These are phyloP conservation scores for Epichloe sp. DNA, from an alignment of 2,329 filamentous ascomycete species.

Conservation along the genomic window DNA sequence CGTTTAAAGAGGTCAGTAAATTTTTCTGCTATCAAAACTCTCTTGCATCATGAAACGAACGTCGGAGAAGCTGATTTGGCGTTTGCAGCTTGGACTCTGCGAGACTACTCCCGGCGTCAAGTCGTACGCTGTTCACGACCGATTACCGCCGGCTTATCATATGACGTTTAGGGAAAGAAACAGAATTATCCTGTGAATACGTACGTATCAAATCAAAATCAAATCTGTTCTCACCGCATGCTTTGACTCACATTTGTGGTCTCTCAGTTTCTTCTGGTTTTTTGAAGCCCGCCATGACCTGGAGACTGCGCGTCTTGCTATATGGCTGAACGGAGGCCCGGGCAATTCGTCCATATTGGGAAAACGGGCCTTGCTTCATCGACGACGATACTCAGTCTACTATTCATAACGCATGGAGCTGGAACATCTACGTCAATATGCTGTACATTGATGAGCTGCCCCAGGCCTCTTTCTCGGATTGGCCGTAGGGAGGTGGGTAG, in stretches of 20 bases:
- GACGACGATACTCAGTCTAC: slow-evolving; percentile 37
- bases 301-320: too few species aligned
- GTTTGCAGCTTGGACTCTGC: slow-evolving; percentile 37
- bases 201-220: too few species aligned
- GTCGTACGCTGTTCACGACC: too few species aligned
- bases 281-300: too few species aligned
- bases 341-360: slow-evolving; percentile 49
- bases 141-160: too few species aligned
- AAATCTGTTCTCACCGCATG: too few species aligned
- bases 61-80: slow-evolving; percentile 7
- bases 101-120: slow-evolving; percentile 28
- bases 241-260: too few species aligned
- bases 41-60: not conserved
- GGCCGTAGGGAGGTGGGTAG: too few species aligned
- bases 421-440: slow-evolving; percentile 41
- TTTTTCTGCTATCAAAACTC: not conserved
- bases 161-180: too few species aligned
- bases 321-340: slow-evolving; percentile 11
- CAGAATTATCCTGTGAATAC: too few species aligned
- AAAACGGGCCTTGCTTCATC: slow-evolving; percentile 38
- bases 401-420: slow-evolving; percentile 41
- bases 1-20: slow-evolving; percentile 38
- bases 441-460: slow-evolving; percentile 37
- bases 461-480: too few species aligned
- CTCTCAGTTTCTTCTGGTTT: too few species aligned